Conservation (phyloP, 805 yeast species). For the Teunomyces tritomae region DNA sequence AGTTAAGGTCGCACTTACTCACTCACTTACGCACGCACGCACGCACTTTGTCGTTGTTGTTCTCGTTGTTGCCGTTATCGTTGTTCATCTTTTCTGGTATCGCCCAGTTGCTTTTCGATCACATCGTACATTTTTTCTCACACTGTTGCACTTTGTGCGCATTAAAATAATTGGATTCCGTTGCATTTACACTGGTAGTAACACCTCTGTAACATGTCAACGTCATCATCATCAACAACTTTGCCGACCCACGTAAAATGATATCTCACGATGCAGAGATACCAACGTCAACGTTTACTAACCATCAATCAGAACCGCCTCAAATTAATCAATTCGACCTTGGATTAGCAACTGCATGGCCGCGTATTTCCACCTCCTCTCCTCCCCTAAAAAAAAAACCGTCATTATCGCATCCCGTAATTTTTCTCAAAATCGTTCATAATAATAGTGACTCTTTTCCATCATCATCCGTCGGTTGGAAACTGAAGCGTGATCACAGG, state of each 20-base stretch:
- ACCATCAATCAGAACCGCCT: not conserved
- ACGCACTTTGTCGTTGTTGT: too few relatives aligned
- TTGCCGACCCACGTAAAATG: not conserved
- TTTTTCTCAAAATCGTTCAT: not conserved
- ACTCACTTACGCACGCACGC: too few relatives aligned
- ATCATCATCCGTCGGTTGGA: not conserved
- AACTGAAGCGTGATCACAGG: constrained; percentile 1
- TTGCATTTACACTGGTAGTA: not conserved
- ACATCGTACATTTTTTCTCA: not conserved
- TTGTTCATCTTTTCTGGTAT: not conserved
- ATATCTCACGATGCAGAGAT: too few relatives aligned
- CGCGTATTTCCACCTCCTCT: too few relatives aligned
- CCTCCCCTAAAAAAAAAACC: too few relatives aligned
- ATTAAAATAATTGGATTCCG: not conserved
- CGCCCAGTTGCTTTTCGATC: not conserved
- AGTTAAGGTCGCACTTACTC: too few relatives aligned
- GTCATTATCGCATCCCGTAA: too few relatives aligned
- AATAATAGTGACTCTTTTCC: constrained; percentile 1
- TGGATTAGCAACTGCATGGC: too few relatives aligned
- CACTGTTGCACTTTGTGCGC: not conserved
- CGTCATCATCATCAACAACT: not conserved
- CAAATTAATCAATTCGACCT: too few relatives aligned
- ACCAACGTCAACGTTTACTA: too few relatives aligned
- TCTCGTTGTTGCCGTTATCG: too few relatives aligned
- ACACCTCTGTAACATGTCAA: not conserved